Evolutionary conservation across 495 filamentous ascomycete genomes (phyloP).

Genomic region (Neurospora sp.): DNA sequence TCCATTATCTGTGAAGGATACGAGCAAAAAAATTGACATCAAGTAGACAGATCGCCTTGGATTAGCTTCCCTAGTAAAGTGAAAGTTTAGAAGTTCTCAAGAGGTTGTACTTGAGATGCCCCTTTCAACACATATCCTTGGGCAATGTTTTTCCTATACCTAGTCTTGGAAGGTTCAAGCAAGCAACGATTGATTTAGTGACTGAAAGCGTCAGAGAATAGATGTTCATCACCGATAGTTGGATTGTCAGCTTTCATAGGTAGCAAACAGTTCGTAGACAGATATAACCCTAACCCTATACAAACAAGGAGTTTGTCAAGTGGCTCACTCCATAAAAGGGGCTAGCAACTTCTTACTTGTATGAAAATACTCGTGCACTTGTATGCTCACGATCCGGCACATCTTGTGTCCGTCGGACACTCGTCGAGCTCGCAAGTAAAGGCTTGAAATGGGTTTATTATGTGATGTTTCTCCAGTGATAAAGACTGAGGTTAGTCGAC

Average conservation of each 20-base stretch:
- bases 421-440: background rate
- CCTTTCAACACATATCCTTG: background rate
- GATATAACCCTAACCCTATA: background rate
- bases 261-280: background rate
- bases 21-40: background rate
- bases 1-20: background rate
- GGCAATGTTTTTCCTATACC: background rate
- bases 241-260: background rate
- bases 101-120: background rate
- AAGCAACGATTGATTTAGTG: background rate
- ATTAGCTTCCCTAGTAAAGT: background rate
- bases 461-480: background rate
- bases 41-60: background rate
- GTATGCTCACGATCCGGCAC: background rate
- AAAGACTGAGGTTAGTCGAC: background rate
- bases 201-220: too few relatives aligned
- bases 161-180: background rate
- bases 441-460: background rate
- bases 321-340: background rate
- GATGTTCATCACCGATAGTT: background rate
- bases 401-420: background rate
- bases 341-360: background rate
- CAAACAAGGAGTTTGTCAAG: background rate
- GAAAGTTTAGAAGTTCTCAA: background rate
- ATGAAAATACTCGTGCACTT: background rate